phyloP scores from a whole-genome alignment of 139 green algal species.

The Picocystis salinarum region DNA sequence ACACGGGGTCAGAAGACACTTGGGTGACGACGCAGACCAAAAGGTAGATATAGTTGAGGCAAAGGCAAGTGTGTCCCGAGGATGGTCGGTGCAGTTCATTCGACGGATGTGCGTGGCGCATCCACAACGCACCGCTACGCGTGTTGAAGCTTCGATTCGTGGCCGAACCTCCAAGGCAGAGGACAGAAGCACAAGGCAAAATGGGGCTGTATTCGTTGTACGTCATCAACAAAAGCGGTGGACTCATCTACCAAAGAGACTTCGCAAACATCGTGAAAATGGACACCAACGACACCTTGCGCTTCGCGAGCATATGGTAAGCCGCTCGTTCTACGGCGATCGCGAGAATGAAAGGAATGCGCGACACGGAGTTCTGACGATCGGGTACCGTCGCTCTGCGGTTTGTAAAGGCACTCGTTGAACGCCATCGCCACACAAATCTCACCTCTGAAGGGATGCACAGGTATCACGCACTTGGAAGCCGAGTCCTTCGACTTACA shows the following conservation, averaged over 20 bases:
- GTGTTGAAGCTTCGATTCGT: background rate
- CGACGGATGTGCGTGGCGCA: too few relatives aligned
- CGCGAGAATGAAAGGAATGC: background rate
- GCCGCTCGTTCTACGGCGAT: background rate
- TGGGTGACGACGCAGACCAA: too few relatives aligned
- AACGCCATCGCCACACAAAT: slow-evolving; percentile 73
- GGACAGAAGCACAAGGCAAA: background rate
- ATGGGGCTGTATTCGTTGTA: slow-evolving; percentile 49
- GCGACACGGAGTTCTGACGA: background rate
- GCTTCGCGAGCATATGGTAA: slow-evolving; percentile 54
- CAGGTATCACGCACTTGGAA: slow-evolving; percentile 66
- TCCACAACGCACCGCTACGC: too few relatives aligned
- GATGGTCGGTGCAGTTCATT: too few relatives aligned
- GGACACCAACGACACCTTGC: slow-evolving; percentile 57
- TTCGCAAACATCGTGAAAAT: slow-evolving; percentile 32
- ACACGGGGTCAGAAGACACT: too few relatives aligned
- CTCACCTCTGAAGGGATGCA: slow-evolving; percentile 51
- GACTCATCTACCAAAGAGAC: slow-evolving; percentile 59
- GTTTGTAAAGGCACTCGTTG: slow-evolving; percentile 47
- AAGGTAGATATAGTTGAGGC: too few relatives aligned
- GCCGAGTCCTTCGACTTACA: slow-evolving; percentile 86
- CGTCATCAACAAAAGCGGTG: slow-evolving; percentile 80
- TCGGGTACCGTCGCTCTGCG: background rate
- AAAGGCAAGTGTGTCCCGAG: too few relatives aligned
- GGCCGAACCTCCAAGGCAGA: background rate